Evolutionary conservation across 768 basidiomycete genomes (phyloP), one percentile per base, ranked within the genome.

Genomic region (Leccinellum luteum): DNA sequence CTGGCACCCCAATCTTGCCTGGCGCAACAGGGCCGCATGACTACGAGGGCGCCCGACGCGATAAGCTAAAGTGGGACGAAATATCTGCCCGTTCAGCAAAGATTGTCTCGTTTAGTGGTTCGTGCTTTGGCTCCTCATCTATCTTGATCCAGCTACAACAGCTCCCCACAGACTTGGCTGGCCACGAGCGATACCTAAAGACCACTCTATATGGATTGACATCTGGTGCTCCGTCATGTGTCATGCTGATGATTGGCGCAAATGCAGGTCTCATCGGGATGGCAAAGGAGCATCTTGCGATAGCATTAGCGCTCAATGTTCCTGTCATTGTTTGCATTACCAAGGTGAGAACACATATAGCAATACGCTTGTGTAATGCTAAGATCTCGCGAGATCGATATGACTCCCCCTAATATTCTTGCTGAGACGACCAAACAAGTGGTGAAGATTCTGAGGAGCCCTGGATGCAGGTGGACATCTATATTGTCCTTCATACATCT

Each of bases 261-360:
- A 98, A 99, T 69, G 96, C 97, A 2, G 92, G 92, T 8, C 71
- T 93, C 43, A 92, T 93, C 60, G 84, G 92, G 52, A 93, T 94
- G 92, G 92, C 89, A 32, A 94, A 98, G 73, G 97, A 99, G 71
- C 97, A 99, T 73, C 77, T 99, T 12, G 93, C 97, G 1, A 95
- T 98, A 58, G 86, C 96, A 3, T 79, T 99, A 2, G 97, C 97
- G 6, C 75, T 99, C 51, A 92, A 88, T 66, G 91, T 98, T 1
- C 97, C 97, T 3, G 86, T 99, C 21, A 85, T 93, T 10, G 90
- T 95, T 45, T 94, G 93, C 70, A 88, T 98, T 57, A 98, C 96
- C 4, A 98, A 98, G 82, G 92, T 90, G 58, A 48, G 70, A 35
- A 30, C 34, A 6, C 13, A 27, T 48, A 44, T 19, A 23, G 15